Conservation (phyloP, 2,329 filamentous ascomycete genomes). For the Rhinocladiella similis region DNA sequence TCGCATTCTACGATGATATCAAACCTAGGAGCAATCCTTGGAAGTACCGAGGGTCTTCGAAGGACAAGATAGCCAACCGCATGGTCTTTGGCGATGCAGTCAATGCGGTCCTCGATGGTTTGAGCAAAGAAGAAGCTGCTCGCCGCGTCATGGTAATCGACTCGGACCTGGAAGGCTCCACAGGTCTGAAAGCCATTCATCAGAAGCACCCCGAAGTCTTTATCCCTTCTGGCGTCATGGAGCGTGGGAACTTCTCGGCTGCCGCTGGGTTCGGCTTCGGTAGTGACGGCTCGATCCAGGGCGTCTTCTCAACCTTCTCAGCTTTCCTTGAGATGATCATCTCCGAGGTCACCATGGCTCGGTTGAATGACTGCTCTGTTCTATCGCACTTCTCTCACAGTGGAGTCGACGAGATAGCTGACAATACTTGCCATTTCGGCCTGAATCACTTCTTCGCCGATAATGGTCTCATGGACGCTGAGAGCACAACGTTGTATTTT, state of each 20-base stretch:
- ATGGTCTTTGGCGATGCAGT: conserved; percentile 43
- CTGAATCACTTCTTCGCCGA: conserved; percentile 44
- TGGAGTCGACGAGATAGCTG: conserved; percentile 43
- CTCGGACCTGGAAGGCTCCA: conserved; percentile 43
- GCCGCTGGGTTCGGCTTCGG: conserved; percentile 42
- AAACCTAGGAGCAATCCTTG: conserved; percentile 35
- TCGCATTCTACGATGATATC: conserved; percentile 39
- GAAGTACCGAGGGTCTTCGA: conserved; percentile 37
- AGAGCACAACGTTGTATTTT: conserved; percentile 39
- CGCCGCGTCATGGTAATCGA: conserved; percentile 42
- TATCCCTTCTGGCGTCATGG: conserved; percentile 41
- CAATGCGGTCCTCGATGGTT: conserved; percentile 36
- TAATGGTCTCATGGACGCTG: conserved; percentile 41
- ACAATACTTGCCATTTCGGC: conserved; percentile 45
- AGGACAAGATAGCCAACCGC: conserved; percentile 40
- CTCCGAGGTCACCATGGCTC: conserved; percentile 44
- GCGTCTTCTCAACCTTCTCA: conserved; percentile 44
- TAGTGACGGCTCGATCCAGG: conserved; percentile 37
- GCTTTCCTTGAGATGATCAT: conserved; percentile 44
- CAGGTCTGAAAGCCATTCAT: conserved; percentile 40
- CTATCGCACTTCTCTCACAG: conserved; percentile 43
- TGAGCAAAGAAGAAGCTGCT: conserved; percentile 40
- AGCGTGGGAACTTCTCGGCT: conserved; percentile 43
- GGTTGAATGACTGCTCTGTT: conserved; percentile 40
- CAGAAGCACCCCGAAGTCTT: conserved; percentile 41